These are phyloP conservation scores for Stachybotrys chartarum DNA, from an alignment of 2,329 filamentous ascomycete genomes.

Conservation along the genomic window DNA sequence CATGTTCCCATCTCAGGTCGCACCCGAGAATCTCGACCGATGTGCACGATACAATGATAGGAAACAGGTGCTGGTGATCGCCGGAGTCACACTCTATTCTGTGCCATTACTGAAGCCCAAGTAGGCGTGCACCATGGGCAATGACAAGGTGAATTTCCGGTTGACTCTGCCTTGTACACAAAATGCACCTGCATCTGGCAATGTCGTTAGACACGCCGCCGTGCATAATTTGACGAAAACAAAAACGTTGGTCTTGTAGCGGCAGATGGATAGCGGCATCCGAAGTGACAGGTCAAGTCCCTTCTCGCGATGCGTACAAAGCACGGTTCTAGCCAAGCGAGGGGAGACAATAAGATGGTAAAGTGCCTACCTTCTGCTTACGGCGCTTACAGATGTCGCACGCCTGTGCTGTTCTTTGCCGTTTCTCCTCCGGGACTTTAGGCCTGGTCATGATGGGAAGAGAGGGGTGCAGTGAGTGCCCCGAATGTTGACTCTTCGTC, in stretches of 20 bases:
- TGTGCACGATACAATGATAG: background rate
- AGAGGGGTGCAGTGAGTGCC: background rate
- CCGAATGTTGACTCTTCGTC: background rate
- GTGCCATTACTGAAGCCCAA: background rate
- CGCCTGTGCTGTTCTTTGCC: conserved; percentile 55
- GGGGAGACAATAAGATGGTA: background rate
- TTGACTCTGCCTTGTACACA: background rate
- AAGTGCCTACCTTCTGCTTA: conserved; percentile 55
- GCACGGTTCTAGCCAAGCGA: background rate
- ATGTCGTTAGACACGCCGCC: background rate
- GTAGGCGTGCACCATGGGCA: background rate
- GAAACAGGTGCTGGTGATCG: background rate
- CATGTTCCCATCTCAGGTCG: background rate
- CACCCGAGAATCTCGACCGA: background rate
- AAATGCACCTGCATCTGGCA: background rate
- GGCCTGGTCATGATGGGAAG: conserved; percentile 39
- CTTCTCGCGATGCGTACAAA: background rate
- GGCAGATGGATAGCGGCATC: background rate
- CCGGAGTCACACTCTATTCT: background rate
- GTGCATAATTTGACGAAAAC: background rate
- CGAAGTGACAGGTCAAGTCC: background rate
- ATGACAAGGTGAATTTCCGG: background rate
- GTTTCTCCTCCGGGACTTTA: conserved; percentile 50
- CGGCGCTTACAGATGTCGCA: conserved; percentile 59
- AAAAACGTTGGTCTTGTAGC: background rate